Evolutionary conservation across 768 basidiomycete genomes (phyloP).

Genomic region (Sporobolomyces roseus): DNA sequence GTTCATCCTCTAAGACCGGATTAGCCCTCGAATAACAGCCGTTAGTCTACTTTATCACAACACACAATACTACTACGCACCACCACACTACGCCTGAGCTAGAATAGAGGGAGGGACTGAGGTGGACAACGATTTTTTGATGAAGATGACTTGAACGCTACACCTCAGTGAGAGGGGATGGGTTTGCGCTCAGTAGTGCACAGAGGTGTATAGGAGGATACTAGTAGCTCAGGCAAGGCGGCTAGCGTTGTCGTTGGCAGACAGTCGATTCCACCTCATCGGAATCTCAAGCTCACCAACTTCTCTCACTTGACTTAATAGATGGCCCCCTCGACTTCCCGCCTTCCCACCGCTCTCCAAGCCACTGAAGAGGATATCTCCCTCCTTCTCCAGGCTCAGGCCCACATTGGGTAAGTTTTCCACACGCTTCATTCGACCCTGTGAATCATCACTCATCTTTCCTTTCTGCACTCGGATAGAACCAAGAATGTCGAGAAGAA

Average conservation of each 20-base stretch:
- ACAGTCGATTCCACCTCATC: neutral
- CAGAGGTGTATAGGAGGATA: no score
- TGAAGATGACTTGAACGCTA: conserved; percentile 1
- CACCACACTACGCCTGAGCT: neutral
- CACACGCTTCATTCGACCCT: neutral
- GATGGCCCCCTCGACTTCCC: conserved; percentile 54
- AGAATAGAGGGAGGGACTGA: neutral
- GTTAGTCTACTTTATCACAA: neutral
- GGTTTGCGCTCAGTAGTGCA: no score
- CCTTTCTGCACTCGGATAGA: neutral
- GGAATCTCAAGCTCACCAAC: neutral
- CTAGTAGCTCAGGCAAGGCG: no score
- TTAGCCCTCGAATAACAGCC: conserved; percentile 21
- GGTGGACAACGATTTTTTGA: conserved; percentile 2
- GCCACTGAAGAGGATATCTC: conserved; percentile 98
- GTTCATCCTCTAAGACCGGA: conserved; percentile 24
- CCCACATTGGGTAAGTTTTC: conserved; percentile 64
- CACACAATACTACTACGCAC: neutral
- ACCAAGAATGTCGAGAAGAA: conserved; percentile 99
- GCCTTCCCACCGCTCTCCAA: conserved; percentile 86
- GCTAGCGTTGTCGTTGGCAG: no score
- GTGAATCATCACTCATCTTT: neutral
- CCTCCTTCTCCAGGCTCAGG: conserved; percentile 88
- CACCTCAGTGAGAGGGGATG: no score
- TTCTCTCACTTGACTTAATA: conserved; percentile 4